Base-by-base conservation (phyloP, 495 filamentous ascomycete species). In the Hyaloscypha variabilis region DNA sequence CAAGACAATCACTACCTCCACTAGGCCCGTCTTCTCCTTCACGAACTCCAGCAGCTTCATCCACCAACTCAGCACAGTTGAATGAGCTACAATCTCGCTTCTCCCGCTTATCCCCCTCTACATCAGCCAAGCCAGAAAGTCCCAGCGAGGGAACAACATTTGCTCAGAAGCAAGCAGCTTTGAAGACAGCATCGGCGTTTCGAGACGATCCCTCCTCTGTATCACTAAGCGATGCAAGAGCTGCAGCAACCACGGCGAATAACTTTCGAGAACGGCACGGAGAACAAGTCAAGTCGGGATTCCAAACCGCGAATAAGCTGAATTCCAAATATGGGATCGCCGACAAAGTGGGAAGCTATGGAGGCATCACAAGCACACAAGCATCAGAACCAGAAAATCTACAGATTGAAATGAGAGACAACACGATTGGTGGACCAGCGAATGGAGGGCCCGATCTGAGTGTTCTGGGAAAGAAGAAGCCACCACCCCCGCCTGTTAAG, bases 211-310 rank as follows among this genome's bases (percentile, higher is more conserved):
- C 86, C 14, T 77, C 83, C 13, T 83, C 85, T 4, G 82, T 90
- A 19, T 87, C 86, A 1, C 60, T 85, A 5, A 71, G 79, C 6
- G 87, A 89, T 67, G 81, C 83, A 0, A 79, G 73, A 60, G 73
- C 73, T 54, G 82, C 88, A 21, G 83, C 83, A 3, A 79, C 79
- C n/a, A 88, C 89, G 26, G 79, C 85, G 13, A 87, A 87, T 59
- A 91, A 88, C 68, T 92, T 94, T 71, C 88, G 90, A 24, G 86
- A 91, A 73, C 67, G 88, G 55, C 90, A 93, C 73, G 86, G 86
- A 6, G 90, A 88, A 28, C 87, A 93, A 71, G 87, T 93, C 8
- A 83, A 88, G 2, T 77, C 84, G 8, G 91, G 90, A 0, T 80
- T 83, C 73, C 78, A 84, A 71, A 82, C 81, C n/a, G 85, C 87